Evolutionary conservation across 176 grass and related monocot species (phyloP).

Genomic region (Calamus simplicifolius): DNA sequence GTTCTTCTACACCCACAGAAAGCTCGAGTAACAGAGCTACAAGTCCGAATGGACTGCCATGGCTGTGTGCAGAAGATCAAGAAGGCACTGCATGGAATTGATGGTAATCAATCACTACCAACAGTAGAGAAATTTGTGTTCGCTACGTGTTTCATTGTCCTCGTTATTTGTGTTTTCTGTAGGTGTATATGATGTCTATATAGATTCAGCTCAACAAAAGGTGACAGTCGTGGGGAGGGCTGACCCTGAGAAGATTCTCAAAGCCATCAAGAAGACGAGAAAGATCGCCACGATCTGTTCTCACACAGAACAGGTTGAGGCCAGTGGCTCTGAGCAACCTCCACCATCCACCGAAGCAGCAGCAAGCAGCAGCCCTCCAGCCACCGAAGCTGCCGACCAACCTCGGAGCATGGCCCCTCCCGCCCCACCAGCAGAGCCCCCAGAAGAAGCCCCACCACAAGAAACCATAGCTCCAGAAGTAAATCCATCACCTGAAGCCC

Average conservation of each 20-base stretch:
- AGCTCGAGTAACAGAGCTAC: too few species aligned
- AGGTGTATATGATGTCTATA: slow-evolving; percentile 57
- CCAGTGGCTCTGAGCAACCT: background rate
- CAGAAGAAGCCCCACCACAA: slow-evolving; percentile 10
- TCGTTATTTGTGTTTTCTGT: slow-evolving; percentile 12
- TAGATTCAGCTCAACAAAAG: slow-evolving; percentile 64
- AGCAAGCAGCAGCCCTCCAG: slow-evolving; percentile 5
- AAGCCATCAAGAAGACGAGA: slow-evolving; percentile 76
- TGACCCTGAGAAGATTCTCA: slow-evolving; percentile 60
- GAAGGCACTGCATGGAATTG: too few species aligned
- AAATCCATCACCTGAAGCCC: background rate
- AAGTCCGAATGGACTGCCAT: too few species aligned
- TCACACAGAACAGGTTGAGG: slow-evolving; percentile 26
- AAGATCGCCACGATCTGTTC: slow-evolving; percentile 60
- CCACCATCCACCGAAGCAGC: background rate
- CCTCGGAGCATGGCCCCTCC: background rate
- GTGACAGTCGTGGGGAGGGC: slow-evolving; percentile 62
- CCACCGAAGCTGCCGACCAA: slow-evolving; percentile 15
- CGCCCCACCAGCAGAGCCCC: slow-evolving; percentile 15
- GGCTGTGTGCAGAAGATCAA: too few species aligned
- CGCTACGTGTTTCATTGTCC: slow-evolving; percentile 4
- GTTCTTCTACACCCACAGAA: too few species aligned
- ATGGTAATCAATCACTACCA: background rate
- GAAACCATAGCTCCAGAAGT: background rate
- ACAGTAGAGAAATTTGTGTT: background rate